Percentiles rank a stretch among this genome's conserved stretches.
Evolutionary conservation across 768 basidiomycete genomes (phyloP).

Genomic region (Mycena galericulata): DNA sequence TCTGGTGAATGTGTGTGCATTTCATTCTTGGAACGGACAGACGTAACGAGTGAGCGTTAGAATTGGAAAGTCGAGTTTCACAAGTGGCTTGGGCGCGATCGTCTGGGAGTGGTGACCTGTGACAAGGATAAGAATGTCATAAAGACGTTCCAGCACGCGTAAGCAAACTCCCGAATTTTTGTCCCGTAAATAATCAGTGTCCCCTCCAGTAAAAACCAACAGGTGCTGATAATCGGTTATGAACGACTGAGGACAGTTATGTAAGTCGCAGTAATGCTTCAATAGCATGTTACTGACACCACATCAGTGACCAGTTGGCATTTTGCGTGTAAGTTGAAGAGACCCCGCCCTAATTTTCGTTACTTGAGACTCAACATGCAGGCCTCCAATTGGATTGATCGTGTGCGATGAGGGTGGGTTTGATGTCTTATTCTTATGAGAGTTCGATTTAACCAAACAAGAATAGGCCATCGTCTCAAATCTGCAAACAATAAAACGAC

Average conservation of each 20-base stretch:
- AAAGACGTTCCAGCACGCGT: constrained; percentile 83
- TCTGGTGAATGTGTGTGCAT: constrained; percentile 74
- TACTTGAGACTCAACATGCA: constrained; percentile 41
- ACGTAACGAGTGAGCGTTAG: constrained; percentile 49
- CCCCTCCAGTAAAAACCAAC: constrained; percentile 73
- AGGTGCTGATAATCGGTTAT: constrained; percentile 95
- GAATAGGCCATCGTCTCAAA: constrained; percentile 88
- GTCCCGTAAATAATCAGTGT: background rate
- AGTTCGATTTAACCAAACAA: background rate
- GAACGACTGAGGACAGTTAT: constrained; percentile 88
- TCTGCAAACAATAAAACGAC: constrained; percentile 93
- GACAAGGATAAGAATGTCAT: constrained; percentile 63
- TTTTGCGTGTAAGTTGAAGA: constrained; percentile 68
- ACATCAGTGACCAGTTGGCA: constrained; percentile 63
- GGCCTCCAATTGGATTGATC: constrained; percentile 92
- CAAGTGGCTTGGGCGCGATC: constrained; percentile 85
- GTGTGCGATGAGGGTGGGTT: constrained; percentile 91
- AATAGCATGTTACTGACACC: background rate
- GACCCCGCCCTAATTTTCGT: background rate
- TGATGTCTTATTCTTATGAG: background rate
- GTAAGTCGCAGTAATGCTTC: constrained; percentile 55
- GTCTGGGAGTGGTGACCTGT: constrained; percentile 58
- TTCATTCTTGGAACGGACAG: background rate
- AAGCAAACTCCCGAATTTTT: constrained; percentile 36
- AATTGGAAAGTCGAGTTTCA: constrained; percentile 97